Evolutionary conservation across 495 filamentous ascomycete genomes (phyloP).

Genomic region (Ascobolus immersus): DNA sequence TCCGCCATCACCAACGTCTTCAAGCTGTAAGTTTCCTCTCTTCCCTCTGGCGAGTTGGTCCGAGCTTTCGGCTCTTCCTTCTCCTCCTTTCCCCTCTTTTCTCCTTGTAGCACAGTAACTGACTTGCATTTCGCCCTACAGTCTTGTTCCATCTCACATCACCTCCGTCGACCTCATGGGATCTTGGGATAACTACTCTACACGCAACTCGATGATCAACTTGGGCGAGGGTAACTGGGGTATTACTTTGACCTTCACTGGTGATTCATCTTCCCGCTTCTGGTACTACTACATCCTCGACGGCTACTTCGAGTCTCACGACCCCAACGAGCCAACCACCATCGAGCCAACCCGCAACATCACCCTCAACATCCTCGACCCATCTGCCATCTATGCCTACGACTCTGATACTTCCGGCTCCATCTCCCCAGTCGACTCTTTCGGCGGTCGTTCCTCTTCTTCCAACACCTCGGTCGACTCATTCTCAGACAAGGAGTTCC

Average conservation of each 20-base stretch:
- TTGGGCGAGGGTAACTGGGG: slow-evolving; percentile 76
- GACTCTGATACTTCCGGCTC: slow-evolving; percentile 25
- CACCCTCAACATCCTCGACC: slow-evolving; percentile 52
- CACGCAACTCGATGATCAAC: slow-evolving; percentile 67
- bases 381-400: slow-evolving; percentile 3
- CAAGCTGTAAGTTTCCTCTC: too few relatives aligned
- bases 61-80: too few relatives aligned
- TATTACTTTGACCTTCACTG: slow-evolving; percentile 74
- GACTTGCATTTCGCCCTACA: too few relatives aligned
- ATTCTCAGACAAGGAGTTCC: slow-evolving; percentile 17
- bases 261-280: slow-evolving; percentile 71
- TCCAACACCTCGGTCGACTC: slow-evolving; percentile 22
- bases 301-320: slow-evolving; percentile 94
- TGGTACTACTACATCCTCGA: slow-evolving; percentile 99
- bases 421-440: slow-evolving; percentile 15
- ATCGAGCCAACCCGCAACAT: slow-evolving; percentile 93
- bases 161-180: slow-evolving; percentile 95
- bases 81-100: too few relatives aligned
- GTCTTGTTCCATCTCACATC: slow-evolving; percentile 51
- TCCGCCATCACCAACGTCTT: too few relatives aligned
- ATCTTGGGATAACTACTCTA: slow-evolving; percentile 92
- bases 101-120: too few relatives aligned
- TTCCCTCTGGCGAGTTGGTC: too few relatives aligned
- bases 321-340: slow-evolving; percentile 70
- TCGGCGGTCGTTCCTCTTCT: slow-evolving; percentile 19